Evolutionary conservation across 2,329 filamentous ascomycete species (phyloP), one percentile per base, ranked within the genome.

Genomic region (Nemania sp.): DNA sequence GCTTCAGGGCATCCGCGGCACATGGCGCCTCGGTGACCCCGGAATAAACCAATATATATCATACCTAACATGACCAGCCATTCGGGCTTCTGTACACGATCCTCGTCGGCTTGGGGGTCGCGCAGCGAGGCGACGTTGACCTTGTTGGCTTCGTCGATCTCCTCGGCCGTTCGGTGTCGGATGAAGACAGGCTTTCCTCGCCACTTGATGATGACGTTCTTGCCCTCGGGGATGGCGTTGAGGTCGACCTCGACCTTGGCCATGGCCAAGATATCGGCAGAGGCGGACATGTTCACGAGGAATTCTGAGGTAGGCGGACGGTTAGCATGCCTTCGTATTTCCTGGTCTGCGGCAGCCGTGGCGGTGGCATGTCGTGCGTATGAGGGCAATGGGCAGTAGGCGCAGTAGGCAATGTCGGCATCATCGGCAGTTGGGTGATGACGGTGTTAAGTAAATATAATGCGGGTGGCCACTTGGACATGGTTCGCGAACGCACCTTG

Each of bases 191-290:
- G 95, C 90, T 99, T 99, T 79, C 95, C 95, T 85, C 95, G 91
- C 95, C 95, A 99, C 85, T 99, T 99, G 86, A 99, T 96, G 79
- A 99, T 96, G 78, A 99, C 95, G 83, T 99, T 99, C 90, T 98
- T 99, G 86, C 95, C 95, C 85, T 98, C 94, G 66, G 95, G 95
- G 73, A 99, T 98, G 67, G 91, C 79, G 73, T 83, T 84, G 69
- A 99, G 90, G 79, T 97, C 92, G 72, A 99, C 90, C 84, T 99
- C 95, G 72, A 99, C 95, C 89, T 99, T 99, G 79, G 95, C 95
- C 88, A 97, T 96, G 77, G 96, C 95, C 81, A 99, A 82, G 75
- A 99, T 92, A 75, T 99, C 95, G 80, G 95, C 95, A 65, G 95
- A 99, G 66, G 95, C 95, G 74, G 94, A 96, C 96, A 99, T 98